Evolutionary conservation across 2,329 filamentous ascomycete species (phyloP), one percentile per base, ranked within the genome.

Genomic region (Nemania diffusa): DNA sequence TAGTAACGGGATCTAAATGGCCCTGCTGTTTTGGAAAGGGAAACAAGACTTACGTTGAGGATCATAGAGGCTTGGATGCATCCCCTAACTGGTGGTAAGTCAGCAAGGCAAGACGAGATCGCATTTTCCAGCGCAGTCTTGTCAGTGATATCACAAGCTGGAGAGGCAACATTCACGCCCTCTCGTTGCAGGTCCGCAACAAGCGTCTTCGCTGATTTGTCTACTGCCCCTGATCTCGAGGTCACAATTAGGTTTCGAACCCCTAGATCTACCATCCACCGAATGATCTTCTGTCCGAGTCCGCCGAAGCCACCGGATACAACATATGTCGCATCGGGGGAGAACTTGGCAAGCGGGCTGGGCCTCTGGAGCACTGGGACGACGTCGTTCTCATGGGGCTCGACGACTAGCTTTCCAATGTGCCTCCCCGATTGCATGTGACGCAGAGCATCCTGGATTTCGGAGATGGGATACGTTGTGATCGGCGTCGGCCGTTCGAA

Each of bases 41-140:
- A 22, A 37, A 17, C 3, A 48, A 37, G 20, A 27, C 53, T 58
- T 63, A 63, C 74, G 50, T 71, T 59, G 3, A 80, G 73, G 1
- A 83, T 78, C 80, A 84, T 82, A 0, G 80, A 79, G 3, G 74
- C 74, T 46, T 84, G 81, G 40, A 84, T 75, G 15, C 83, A 76
- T 11, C 83, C 82, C 29, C 74, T 71, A 27, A 84, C 76, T 0
- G 81, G 80, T 5, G 72, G 71, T 69, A 73, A 72, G 2, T 52
- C 64, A 9, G 48, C 20, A 7, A 60, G 62, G 26, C 66, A 73
- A 11, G 66, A 61, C 9, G 71, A 59, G 7, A 75, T 62, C 0
- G 67, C 55, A 9, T 32, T 44, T 1, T 64, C 50, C 0, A 74
- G 55, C 0, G 66, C 61, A 17, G 37, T 37, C 2, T 48, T 52